Evolutionary conservation across 331 rosid species (phyloP), one percentile per base, ranked within the genome.

Genomic region (Rosa hybrid): DNA sequence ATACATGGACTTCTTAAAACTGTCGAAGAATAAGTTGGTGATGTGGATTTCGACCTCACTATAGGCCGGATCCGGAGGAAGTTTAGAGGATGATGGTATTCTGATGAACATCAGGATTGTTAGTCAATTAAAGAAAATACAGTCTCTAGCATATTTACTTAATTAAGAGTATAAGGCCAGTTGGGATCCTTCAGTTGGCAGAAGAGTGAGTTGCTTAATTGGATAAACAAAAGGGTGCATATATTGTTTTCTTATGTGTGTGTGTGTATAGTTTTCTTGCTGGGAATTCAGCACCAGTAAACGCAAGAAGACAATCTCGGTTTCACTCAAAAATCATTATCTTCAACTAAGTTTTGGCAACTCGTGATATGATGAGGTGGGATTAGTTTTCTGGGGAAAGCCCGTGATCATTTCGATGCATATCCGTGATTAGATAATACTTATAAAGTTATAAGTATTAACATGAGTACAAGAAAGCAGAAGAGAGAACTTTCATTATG

Each of bases 331-430:
- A 23, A 39, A 65, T 30, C 50, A 73, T 34, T 23, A 30, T 30
- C 50, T 76, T 25, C 65, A 59, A 59, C 45, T 60, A 20, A 60
- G 25, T 80, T 70, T 76, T 71, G 49, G 57, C n/a, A 80, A 13
- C 84, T 82, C 81, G 84, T 80, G 84, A 80, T 6, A 9, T 45
- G 9, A 63, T 14, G 14, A 16, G 71, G 6, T 81, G 65, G 59
- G 72, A 74, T 57, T 18, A 14, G 23, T 30, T 50, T 27, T 45
- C 16, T n/a, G 65, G n/a, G 45, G 71, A 16, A 13, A 59, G 45
- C 51, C 83, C 81, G 83, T 83, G 86, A 83, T 12, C 11, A 42
- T 64, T 53, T 72, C 50, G 17, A 56, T 50, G 12, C 67, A 78
- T 8, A 34, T 23, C 80, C 77, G 79, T 80, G 79, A 84, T 46